phyloP scores from a whole-genome alignment of 2,329 filamentous ascomycete species.

The Aphanocladium album region DNA sequence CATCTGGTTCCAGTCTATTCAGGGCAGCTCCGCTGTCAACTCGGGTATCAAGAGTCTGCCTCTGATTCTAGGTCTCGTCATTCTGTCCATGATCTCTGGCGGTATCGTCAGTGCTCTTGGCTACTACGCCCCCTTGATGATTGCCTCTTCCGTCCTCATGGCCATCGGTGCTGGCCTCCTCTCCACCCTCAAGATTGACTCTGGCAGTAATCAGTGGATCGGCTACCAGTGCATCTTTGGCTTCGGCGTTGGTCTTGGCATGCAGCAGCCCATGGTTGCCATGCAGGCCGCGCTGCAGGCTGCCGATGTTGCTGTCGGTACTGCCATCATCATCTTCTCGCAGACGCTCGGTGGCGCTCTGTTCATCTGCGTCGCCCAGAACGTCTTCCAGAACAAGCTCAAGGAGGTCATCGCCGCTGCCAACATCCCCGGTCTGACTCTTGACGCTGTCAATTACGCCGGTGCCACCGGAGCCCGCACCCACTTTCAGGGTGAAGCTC shows the following conservation, averaged over 20 bases:
- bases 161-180: constrained; percentile 32
- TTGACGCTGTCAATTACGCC: constrained; percentile 25
- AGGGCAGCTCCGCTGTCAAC: constrained; percentile 20
- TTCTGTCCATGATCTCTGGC: constrained; percentile 2
- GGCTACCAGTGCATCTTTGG: constrained; percentile 36
- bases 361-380: constrained; percentile 48
- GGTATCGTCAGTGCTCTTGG: constrained; percentile 1
- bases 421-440: constrained; percentile 31
- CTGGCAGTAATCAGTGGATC: constrained; percentile 12
- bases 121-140: constrained; percentile 26
- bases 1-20: constrained; percentile 42
- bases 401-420: constrained; percentile 30
- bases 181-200: constrained; percentile 24
- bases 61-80: constrained; percentile 19
- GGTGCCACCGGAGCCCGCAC: constrained; percentile 35
- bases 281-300: constrained; percentile 39
- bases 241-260: constrained; percentile 34
- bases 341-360: constrained; percentile 41
- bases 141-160: constrained; percentile 23
- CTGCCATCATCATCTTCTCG: constrained; percentile 41
- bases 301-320: constrained; percentile 41
- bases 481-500: constrained; percentile 23
- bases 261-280: constrained; percentile 41
- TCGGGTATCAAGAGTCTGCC: constrained; percentile 16
- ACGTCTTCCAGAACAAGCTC: constrained; percentile 45